Base-by-base conservation (phyloP, 805 yeast species). In the Kazachstania martiniae region DNA sequence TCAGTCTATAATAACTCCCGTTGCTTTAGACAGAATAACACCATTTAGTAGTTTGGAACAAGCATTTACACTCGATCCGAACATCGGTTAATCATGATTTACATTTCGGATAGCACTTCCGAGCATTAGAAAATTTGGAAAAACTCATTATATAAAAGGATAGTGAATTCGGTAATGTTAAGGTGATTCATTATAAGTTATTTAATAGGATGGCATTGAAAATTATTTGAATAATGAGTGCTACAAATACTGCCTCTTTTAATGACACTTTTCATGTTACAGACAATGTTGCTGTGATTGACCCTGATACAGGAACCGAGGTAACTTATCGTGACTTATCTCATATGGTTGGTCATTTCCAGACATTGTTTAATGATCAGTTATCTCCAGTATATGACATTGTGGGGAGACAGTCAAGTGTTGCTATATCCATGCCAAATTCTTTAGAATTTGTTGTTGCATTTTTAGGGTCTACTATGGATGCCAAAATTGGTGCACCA, bases 401-500 rank as follows among this genome's bases (percentile, higher is more conserved):
- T 8, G 50, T 59, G 4, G 41, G 43, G 6, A 47, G 56, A 27
- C 72, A 70, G 41, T 47, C 65, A 3, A 65, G 72, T 3, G 61
- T 75, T 25, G 77, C 80, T 0, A 74, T 77, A 15, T 63, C 81
- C 1, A 55, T 78, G 37, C 74, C 77, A 18, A 78, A 79, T 49
- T 58, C 71, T 4, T 47, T 78, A 16, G 86, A 78, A 43, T 68
- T 75, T 32, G 64, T 69, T 1, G 64, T 66, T 8, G 57, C 70
- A 2, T 78, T 75, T 47, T 51, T 78, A 15, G 77, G 75, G 2
- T 59, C 68, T 17, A 70, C 82, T 2, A 65, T 69, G 40, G 64
- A 71, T 18, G 68, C 73, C 1, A 61, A 69, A 42, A 61, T 77
- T 28, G 80, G 79, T 14, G 81, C 84, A 2, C 87, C 87, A 10